Base-by-base conservation (phyloP, 78 protist genomes). In the Creolimax fragrantissima region DNA sequence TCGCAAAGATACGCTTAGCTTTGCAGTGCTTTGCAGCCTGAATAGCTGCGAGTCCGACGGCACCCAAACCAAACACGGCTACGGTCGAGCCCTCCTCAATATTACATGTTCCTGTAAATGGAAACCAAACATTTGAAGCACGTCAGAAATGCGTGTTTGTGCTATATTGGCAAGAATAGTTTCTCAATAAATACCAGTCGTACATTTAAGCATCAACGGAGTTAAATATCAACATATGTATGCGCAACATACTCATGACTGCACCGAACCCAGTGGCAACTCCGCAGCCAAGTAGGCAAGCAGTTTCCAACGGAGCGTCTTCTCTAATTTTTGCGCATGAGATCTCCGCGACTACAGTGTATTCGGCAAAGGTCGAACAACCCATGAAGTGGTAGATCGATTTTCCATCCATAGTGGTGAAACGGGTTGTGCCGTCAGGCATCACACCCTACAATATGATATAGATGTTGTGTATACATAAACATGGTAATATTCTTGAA, bases 301-400 rank as follows among this genome's bases (percentile, higher is more conserved):
- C 94, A 85, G 35, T 5, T 5, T 44, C 94, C 36, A 94, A 86
- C 39, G 93, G 93, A 0, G 95, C 94, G 3, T 43, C 3, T 37
- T 84, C 84, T 47, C 35, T n/a, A 36, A 95, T 47, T 92, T 96
- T 96, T 92, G 90, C 98, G 24, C 81, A 5, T 2, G 97, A 92
- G 86, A 98, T 96, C 91, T 96, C 98, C 2, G 98, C 93, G 0
- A 97, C 84, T 2, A 97, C 99, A 4, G 97, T 97, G 93, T 97
- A 97, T 85, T 97, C 96, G 44, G 95, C 47, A 90, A 96, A 96
- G 35, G 97, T 45, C 6, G 92, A 90, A 43, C 92, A 90, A 17
- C 92, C 92, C 92, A 90, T 90, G 41, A 90, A 96, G 90, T 94
- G 96, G 90, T 6, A 88, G 84, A 96, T 3, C 35, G 58, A 2